Evolutionary conservation across 108 stramenopile species (phyloP).

Genomic region (Nitzschia sp.): DNA sequence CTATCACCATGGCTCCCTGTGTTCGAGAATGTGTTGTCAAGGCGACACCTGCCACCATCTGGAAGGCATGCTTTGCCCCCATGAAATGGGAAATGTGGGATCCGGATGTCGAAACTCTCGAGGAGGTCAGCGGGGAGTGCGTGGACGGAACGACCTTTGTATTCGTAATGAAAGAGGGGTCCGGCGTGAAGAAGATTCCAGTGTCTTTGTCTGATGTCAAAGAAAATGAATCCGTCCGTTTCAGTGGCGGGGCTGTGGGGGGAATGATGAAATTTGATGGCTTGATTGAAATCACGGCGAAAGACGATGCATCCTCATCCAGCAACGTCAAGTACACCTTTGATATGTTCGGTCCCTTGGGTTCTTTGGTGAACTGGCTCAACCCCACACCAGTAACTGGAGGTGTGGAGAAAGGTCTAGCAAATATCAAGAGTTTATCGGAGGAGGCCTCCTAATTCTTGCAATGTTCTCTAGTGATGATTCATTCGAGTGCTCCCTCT

Average conservation of each 20-base stretch:
- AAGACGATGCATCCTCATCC: conserved; percentile 16
- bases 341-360: conserved; percentile 36
- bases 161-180: conserved; percentile 52
- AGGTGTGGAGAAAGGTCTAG: conserved; percentile 45
- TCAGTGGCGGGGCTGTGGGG: conserved; percentile 28
- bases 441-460: conserved; percentile 44
- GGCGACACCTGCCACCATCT: conserved; percentile 46
- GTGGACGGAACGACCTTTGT: conserved; percentile 40
- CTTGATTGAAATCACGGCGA: conserved; percentile 29
- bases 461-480: no score
- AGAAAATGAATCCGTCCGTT: conserved; percentile 33
- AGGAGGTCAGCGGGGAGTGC: conserved; percentile 32
- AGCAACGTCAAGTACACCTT: conserved; percentile 45
- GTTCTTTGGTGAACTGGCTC: conserved; percentile 18
- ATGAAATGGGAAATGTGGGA: conserved; percentile 58
- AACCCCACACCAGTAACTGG: conserved; percentile 35
- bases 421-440: conserved; percentile 44
- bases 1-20: conserved; percentile 1
- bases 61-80: conserved; percentile 42
- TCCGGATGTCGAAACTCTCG: conserved; percentile 36
- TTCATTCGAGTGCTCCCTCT: no score
- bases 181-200: conserved; percentile 17
- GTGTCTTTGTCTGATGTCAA: conserved; percentile 29
- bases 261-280: conserved; percentile 26
- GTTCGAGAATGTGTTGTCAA: neutral